phyloP scores from a whole-genome alignment of 495 filamentous ascomycete genomes.

The Tuber umbilicatum region DNA sequence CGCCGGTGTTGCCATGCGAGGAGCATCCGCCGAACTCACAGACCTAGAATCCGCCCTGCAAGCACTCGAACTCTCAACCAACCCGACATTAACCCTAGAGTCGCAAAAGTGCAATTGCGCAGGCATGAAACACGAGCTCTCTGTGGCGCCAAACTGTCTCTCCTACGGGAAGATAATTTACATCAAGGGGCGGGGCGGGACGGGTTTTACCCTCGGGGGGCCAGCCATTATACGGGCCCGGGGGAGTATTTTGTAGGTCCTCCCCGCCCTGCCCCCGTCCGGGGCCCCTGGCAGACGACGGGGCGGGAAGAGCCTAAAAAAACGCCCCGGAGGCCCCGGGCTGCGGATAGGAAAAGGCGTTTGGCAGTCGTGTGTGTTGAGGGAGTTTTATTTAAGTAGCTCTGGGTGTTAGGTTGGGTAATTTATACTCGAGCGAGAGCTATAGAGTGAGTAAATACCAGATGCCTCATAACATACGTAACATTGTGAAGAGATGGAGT shows the following conservation, averaged over 20 bases:
- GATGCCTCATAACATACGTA: no score
- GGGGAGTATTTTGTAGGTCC: no score
- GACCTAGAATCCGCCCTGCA: constrained; percentile 90
- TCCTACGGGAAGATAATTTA: constrained; percentile 96
- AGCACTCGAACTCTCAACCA: constrained; percentile 81
- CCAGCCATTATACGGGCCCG: no score
- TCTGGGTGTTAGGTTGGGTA: background rate
- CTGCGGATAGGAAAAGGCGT: constrained; percentile 42
- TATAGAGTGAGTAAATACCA: background rate
- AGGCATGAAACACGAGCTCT: constrained; percentile 74
- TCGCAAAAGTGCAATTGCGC: constrained; percentile 74
- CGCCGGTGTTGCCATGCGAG: constrained; percentile 69
- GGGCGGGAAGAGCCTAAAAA: no score
- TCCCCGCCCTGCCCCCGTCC: no score
- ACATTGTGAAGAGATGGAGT: no score
- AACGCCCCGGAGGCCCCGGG: constrained; percentile 61
- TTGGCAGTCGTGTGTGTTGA: background rate
- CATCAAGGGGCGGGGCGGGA: constrained; percentile 81
- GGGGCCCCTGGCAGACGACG: no score
- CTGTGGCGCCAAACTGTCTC: constrained; percentile 83
- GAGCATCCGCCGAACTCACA: constrained; percentile 63
- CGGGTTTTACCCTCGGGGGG: no score
- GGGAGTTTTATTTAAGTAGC: background rate
- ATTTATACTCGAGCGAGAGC: background rate
- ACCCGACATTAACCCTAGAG: constrained; percentile 58